phyloP scores from a whole-genome alignment of 2,329 filamentous ascomycete genomes.

The Sporothrix schenckii region DNA sequence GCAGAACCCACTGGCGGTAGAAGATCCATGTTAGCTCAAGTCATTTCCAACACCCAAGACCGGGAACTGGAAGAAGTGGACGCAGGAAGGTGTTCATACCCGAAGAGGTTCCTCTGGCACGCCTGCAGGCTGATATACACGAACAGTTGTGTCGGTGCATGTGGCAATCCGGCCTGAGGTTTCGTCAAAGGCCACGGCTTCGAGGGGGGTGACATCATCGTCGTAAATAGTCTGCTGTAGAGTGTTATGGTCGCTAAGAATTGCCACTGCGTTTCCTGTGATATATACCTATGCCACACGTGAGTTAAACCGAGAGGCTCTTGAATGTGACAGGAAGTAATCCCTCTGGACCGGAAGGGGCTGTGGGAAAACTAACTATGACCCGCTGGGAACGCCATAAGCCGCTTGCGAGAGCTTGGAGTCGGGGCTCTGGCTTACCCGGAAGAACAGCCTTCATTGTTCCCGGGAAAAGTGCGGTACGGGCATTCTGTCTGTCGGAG shows the following conservation, averaged over 20 bases:
- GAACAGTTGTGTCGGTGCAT: slow-evolving; percentile 66
- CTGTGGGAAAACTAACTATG: slow-evolving; percentile 39
- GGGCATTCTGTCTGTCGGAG: slow-evolving; percentile 35
- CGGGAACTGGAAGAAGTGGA: neutral
- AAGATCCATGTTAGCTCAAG: neutral
- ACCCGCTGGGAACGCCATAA: slow-evolving; percentile 49
- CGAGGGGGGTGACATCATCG: slow-evolving; percentile 67
- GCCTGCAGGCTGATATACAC: slow-evolving; percentile 77
- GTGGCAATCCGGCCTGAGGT: slow-evolving; percentile 81
- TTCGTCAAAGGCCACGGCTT: slow-evolving; percentile 81
- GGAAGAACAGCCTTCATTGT: slow-evolving; percentile 54
- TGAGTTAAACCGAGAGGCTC: neutral
- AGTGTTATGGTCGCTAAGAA: slow-evolving; percentile 72
- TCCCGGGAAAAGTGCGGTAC: slow-evolving; percentile 34
- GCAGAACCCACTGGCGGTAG: slow-evolving; percentile 61
- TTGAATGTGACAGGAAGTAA: slow-evolving; percentile 9
- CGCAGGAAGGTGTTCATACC: slow-evolving; percentile 51
- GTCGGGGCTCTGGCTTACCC: slow-evolving; percentile 52
- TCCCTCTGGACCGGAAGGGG: neutral
- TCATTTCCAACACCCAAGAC: neutral
- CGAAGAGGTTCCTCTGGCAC: slow-evolving; percentile 71
- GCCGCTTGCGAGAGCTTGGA: slow-evolving; percentile 53
- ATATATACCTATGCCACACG: slow-evolving; percentile 71
- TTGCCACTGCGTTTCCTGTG: slow-evolving; percentile 82
- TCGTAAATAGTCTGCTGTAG: slow-evolving; percentile 91